Evolutionary conservation across 2,329 filamentous ascomycete genomes (phyloP), one percentile per base, ranked within the genome.

Genomic region (Fusarium newnesense): DNA sequence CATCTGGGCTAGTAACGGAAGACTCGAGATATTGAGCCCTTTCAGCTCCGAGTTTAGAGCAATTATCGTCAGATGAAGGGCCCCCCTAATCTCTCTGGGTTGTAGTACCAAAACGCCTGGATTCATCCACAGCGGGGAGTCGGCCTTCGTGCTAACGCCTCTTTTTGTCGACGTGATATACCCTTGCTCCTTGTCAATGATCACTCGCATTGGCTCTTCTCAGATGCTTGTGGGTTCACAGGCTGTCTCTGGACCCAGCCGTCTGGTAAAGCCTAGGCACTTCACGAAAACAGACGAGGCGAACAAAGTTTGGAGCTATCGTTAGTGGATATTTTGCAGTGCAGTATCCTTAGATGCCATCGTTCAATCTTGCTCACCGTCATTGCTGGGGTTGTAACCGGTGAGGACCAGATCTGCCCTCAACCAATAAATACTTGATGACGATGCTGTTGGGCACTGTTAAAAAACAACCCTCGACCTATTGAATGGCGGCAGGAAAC

Each of bases 71-170:
- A 54, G 47, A 49, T 26, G 46, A 58, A 58, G 10, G 54, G n/a
- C 30, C 54, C 60, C 53, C 52, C 49, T 53, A 60, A 60, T 60
- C 49, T 56, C 49, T 52, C 60, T 34, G 28, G 56, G 49, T 47
- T 24, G 24, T 44, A 26, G 18, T 59, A 59, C 42, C 32, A 28
- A 28, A 46, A 43, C 66, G 50, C 56, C 26, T 61, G 34, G 43
- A 37, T 69, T 40, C 63, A 59, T 46, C 30, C 71, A 72, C 16
- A 59, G 43, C 47, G 63, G 71, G 60, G 67, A 62, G 67, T 43
- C 71, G 67, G 71, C 56, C 50, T 53, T 39, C 21, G 43, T 59
- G 28, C 58, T 43, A 53, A 74, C 57, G 60, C 54, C 56, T 72
- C 42, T 56, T 71, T 53, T 64, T 49, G 24, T 65, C 52, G 40